phyloP scores from a whole-genome alignment of 2,329 filamentous ascomycete genomes.

The Neonectria neomacrospora region DNA sequence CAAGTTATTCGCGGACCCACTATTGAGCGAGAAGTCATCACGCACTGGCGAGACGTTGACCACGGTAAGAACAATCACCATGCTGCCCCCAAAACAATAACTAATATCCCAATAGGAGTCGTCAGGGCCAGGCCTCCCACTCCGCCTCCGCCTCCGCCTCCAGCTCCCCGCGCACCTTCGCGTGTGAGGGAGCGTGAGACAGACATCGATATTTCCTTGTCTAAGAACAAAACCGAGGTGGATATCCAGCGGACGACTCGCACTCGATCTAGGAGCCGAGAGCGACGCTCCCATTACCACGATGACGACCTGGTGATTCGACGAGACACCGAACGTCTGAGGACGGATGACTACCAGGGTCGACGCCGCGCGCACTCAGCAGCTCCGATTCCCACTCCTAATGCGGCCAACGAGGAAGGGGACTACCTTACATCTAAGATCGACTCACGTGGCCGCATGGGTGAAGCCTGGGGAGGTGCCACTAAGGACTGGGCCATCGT shows the following conservation, averaged over 20 bases:
- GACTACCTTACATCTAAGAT: constrained; percentile 68
- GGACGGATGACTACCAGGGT: constrained; percentile 55
- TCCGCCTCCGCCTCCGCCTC: constrained; percentile 60
- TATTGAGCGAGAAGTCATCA: constrained; percentile 89
- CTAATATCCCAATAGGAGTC: constrained; percentile 53
- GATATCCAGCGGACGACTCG: constrained; percentile 61
- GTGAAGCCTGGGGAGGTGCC: constrained; percentile 78
- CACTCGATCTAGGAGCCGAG: constrained; percentile 51
- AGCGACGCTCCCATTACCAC: constrained; percentile 54
- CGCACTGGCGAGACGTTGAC: constrained; percentile 87
- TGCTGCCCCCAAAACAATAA: neutral
- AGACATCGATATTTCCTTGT: constrained; percentile 70
- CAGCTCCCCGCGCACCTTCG: constrained; percentile 57
- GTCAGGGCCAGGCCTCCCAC: constrained; percentile 56
- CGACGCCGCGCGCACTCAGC: constrained; percentile 65
- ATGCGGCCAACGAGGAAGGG: constrained; percentile 66
- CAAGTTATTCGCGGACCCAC: constrained; percentile 78
- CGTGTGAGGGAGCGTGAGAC: constrained; percentile 63
- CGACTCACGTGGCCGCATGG: constrained; percentile 71
- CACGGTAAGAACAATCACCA: constrained; percentile 69
- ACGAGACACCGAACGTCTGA: constrained; percentile 62
- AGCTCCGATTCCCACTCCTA: constrained; percentile 53
- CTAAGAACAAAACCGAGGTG: constrained; percentile 65
- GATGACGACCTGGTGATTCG: constrained; percentile 77
- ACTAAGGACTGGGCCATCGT: constrained; percentile 84